These are phyloP conservation scores for Tricladium varicosporioides DNA, from an alignment of 2,329 filamentous ascomycete species.

Conservation along the genomic window DNA sequence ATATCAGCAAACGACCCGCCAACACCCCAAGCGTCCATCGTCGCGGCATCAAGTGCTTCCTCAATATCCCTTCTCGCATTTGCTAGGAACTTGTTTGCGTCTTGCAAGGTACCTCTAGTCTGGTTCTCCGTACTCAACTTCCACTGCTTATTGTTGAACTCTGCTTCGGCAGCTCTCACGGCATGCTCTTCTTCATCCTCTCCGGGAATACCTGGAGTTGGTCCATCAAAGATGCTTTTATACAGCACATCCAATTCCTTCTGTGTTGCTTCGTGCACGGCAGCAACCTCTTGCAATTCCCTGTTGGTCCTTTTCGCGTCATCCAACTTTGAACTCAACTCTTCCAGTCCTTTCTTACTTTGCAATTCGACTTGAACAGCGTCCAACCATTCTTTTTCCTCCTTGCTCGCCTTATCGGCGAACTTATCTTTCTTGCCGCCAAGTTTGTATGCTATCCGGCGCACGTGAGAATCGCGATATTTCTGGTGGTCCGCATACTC, in stretches of 20 bases:
- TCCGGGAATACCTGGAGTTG: slow-evolving; percentile 51
- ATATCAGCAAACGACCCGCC: slow-evolving; percentile 48
- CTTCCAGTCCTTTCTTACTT: slow-evolving; percentile 42
- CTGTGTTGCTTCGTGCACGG: slow-evolving; percentile 41
- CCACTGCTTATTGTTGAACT: slow-evolving; percentile 39
- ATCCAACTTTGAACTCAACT: slow-evolving; percentile 39
- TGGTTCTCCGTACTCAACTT: slow-evolving; percentile 41
- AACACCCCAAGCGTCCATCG: slow-evolving; percentile 47
- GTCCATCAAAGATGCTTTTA: slow-evolving; percentile 51
- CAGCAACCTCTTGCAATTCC: slow-evolving; percentile 38
- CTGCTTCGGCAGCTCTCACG: slow-evolving; percentile 35
- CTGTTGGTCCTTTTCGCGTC: slow-evolving; percentile 39
- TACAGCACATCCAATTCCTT: slow-evolving; percentile 50
- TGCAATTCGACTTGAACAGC: slow-evolving; percentile 48
- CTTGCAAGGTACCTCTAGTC: slow-evolving; percentile 40
- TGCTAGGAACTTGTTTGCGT: slow-evolving; percentile 39
- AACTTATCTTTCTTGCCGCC: slow-evolving; percentile 49
- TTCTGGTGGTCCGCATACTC: slow-evolving; percentile 52
- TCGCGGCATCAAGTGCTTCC: slow-evolving; percentile 41
- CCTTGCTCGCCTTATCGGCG: slow-evolving; percentile 47
- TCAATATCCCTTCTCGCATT: slow-evolving; percentile 40
- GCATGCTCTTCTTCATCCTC: slow-evolving; percentile 48
- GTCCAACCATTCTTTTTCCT: slow-evolving; percentile 54
- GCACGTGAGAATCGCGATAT: slow-evolving; percentile 51
- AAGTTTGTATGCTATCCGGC: slow-evolving; percentile 50